Conservation (phyloP, 2,329 filamentous ascomycete genomes). For the Domatiomyces globalis region DNA sequence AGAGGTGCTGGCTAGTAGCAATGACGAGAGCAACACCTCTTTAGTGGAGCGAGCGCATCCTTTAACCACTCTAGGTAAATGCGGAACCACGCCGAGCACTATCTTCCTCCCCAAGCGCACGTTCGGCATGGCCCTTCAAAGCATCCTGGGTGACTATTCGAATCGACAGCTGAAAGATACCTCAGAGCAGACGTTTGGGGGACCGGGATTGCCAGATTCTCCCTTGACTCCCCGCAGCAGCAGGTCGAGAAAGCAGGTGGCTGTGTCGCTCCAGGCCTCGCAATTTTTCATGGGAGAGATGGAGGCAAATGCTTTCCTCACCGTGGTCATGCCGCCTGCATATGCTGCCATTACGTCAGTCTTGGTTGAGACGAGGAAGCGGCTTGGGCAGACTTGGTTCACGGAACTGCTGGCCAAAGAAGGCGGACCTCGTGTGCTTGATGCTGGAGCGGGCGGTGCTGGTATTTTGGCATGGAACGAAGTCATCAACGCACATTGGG, state of each 20-base stretch:
- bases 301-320: conserved; percentile 46
- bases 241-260: conserved; percentile 38
- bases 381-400: conserved; percentile 46
- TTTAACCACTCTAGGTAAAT: conserved; percentile 59
- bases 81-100: conserved; percentile 57
- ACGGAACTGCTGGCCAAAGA: conserved; percentile 41
- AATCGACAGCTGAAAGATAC: conserved; percentile 60
- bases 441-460: conserved; percentile 48
- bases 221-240: conserved; percentile 45
- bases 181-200: conserved; percentile 64
- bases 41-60: conserved; percentile 50
- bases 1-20: conserved; percentile 19
- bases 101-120: conserved; percentile 57
- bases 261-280: conserved; percentile 43
- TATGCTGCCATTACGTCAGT: conserved; percentile 45
- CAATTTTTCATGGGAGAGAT: conserved; percentile 46
- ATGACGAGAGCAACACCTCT: conserved; percentile 19
- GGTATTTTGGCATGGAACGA: conserved; percentile 52
- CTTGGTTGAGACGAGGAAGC: conserved; percentile 45
- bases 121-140: conserved; percentile 55
- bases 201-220: conserved; percentile 59
- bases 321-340: conserved; percentile 46
- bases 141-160: conserved; percentile 53
- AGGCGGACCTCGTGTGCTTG: conserved; percentile 44
- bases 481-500: conserved; percentile 68